Evolutionary conservation across 345 rosid genomes (phyloP).

Genomic region (Populus pruinosa): DNA sequence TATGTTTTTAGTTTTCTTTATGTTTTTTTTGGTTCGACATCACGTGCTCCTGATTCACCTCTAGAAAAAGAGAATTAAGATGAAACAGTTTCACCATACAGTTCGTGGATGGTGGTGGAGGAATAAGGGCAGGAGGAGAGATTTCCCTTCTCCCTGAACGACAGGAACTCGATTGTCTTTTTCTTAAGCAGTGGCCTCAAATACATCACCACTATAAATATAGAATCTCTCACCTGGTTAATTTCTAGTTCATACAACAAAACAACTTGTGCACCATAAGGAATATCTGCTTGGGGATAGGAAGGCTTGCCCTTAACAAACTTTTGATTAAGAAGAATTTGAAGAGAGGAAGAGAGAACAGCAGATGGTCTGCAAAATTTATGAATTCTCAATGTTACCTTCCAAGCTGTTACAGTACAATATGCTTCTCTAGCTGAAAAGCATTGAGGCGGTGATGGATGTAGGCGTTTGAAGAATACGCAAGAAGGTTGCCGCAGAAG

Average conservation of each 20-base stretch:
- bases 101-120: not conserved
- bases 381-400: not conserved
- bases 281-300: not conserved
- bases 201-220: not conserved
- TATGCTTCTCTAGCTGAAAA: too few relatives aligned
- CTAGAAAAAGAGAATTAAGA: too few relatives aligned
- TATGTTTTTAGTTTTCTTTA: too few relatives aligned
- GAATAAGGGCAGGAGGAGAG: not conserved
- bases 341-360: not conserved
- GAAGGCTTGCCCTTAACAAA: not conserved
- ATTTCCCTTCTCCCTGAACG: not conserved
- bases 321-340: not conserved
- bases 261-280: not conserved
- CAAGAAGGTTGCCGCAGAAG: too few relatives aligned
- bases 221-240: not conserved
- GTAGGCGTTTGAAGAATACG: too few relatives aligned
- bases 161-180: not conserved
- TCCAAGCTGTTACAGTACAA: not conserved
- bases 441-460: too few relatives aligned
- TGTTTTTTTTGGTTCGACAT: too few relatives aligned
- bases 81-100: not conserved
- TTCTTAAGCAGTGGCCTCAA: not conserved
- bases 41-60: too few relatives aligned
- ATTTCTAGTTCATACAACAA: not conserved
- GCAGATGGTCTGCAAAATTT: not conserved